A percentile compares a stretch with the other conserved stretches of the same genome.
phyloP scores from a whole-genome alignment of 257 asterid species.

The Ocimum tenuiflorum region DNA sequence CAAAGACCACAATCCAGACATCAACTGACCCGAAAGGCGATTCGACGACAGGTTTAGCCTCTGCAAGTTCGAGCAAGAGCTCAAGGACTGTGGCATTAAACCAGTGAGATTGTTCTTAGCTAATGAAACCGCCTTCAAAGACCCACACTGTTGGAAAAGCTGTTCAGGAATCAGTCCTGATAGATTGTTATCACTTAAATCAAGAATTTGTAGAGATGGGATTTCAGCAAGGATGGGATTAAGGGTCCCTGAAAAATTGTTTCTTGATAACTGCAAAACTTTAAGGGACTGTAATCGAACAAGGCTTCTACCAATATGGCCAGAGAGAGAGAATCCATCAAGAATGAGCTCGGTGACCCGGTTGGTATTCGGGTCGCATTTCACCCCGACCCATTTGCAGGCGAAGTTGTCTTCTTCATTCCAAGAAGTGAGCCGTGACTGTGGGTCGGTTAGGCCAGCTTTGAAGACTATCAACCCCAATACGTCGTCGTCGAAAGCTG shows the following conservation, averaged over 20 bases:
- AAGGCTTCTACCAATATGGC: constrained; percentile 61
- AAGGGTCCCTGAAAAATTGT: constrained; percentile 55
- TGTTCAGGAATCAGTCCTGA: constrained; percentile 52
- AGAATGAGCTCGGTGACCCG: constrained; percentile 64
- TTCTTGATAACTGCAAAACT: constrained; percentile 47
- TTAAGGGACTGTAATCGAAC: constrained; percentile 40
- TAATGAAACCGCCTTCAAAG: constrained; percentile 46
- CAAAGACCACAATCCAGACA: constrained; percentile 48
- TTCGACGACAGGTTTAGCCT: constrained; percentile 57
- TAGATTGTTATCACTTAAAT: constrained; percentile 49
- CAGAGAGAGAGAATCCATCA: constrained; percentile 54
- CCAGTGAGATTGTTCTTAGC: constrained; percentile 71
- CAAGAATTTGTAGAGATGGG: constrained; percentile 39
- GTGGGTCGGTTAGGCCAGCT: constrained; percentile 60
- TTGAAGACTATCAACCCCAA: constrained; percentile 73
- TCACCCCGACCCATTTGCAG: constrained; percentile 69
- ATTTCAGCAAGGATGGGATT: constrained; percentile 50
- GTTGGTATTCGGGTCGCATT: constrained; percentile 42
- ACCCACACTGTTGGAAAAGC: constrained; percentile 55
- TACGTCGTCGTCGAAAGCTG: constrained; percentile 77
- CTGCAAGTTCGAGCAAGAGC: constrained; percentile 48
- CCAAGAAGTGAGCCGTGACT: constrained; percentile 58
- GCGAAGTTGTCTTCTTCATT: constrained; percentile 59
- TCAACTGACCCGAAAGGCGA: constrained; percentile 50
- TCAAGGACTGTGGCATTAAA: constrained; percentile 44